phyloP scores from a whole-genome alignment of 805 yeast species.

The Monosporozyma solicola region DNA sequence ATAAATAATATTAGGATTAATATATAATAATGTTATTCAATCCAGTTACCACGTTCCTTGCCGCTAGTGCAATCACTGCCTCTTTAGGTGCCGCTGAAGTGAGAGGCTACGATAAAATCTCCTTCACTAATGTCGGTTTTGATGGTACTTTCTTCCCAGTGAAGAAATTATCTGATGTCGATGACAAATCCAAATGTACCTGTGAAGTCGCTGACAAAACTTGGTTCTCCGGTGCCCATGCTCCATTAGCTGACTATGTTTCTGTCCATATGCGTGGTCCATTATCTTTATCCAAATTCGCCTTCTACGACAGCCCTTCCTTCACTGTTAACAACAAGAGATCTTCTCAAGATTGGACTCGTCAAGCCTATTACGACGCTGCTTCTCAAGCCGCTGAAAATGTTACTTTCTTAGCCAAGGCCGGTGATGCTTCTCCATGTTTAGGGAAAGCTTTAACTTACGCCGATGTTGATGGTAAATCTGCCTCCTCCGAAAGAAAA shows the following conservation, averaged over 20 bases:
- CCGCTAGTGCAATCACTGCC: background rate
- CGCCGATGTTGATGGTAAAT: conserved; percentile 48
- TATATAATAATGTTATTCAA: background rate
- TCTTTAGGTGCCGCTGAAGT: conserved; percentile 3
- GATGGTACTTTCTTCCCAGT: conserved; percentile 27
- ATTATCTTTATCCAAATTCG: conserved; percentile 48
- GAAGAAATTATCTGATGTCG: conserved; percentile 18
- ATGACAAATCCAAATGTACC: conserved; percentile 17
- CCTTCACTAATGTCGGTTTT: conserved; percentile 27
- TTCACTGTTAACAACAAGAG: conserved; percentile 26
- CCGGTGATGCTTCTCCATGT: conserved; percentile 53
- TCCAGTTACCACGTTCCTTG: background rate
- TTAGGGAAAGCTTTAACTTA: conserved; percentile 60
- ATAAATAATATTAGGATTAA: background rate
- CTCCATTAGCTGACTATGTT: conserved; percentile 57
- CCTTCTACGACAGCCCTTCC: conserved; percentile 43
- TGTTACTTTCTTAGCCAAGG: conserved; percentile 58
- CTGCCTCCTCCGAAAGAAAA: conserved; percentile 38
- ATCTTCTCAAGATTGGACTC: conserved; percentile 43
- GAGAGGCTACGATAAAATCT: conserved; percentile 16
- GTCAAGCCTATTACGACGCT: conserved; percentile 50
- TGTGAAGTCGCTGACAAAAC: conserved; percentile 23
- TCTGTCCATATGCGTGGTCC: conserved; percentile 81
- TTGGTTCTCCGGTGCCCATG: conserved; percentile 44
- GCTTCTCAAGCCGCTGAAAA: conserved; percentile 42